Evolutionary conservation across 2,329 filamentous ascomycete species (phyloP).

Genomic region (Diaporthe capsici): DNA sequence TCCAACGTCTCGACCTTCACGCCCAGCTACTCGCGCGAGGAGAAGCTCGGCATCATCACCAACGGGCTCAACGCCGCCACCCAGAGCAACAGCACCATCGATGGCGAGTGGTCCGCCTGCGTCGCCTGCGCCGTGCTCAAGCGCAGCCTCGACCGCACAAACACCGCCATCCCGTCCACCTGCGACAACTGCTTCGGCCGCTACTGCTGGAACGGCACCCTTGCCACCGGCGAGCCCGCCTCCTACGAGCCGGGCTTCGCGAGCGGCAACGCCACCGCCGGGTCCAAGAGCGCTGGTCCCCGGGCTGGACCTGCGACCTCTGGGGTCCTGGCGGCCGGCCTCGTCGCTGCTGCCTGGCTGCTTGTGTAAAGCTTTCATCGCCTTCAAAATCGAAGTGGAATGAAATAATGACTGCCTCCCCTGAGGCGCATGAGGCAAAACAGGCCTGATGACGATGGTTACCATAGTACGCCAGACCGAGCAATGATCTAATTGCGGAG

Average conservation of each 20-base stretch:
- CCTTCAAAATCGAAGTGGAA: background rate
- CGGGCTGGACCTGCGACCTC: background rate
- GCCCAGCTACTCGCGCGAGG: slow-evolving; percentile 70
- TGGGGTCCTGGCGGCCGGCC: slow-evolving; percentile 13
- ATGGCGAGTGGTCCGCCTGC: slow-evolving; percentile 83
- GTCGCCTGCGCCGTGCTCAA: slow-evolving; percentile 89
- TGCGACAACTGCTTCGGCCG: slow-evolving; percentile 82
- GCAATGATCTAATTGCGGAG: background rate
- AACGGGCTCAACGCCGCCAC: slow-evolving; percentile 91
- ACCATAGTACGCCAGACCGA: background rate
- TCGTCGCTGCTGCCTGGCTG: slow-evolving; percentile 5
- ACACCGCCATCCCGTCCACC: slow-evolving; percentile 75
- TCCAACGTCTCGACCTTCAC: slow-evolving; percentile 88
- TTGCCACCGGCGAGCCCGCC: slow-evolving; percentile 44
- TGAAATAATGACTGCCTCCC: background rate
- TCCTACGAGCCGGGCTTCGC: slow-evolving; percentile 52
- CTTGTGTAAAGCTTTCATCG: background rate
- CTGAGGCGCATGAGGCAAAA: background rate
- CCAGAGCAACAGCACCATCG: slow-evolving; percentile 82
- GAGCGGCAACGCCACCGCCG: slow-evolving; percentile 44
- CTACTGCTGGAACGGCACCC: slow-evolving; percentile 96
- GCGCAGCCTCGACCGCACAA: slow-evolving; percentile 80
- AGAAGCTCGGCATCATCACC: slow-evolving; percentile 84
- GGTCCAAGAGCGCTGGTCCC: background rate
- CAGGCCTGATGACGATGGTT: background rate